Conservation (phyloP, 2,329 filamentous ascomycete species). For the Alternaria angustiovoidea region DNA sequence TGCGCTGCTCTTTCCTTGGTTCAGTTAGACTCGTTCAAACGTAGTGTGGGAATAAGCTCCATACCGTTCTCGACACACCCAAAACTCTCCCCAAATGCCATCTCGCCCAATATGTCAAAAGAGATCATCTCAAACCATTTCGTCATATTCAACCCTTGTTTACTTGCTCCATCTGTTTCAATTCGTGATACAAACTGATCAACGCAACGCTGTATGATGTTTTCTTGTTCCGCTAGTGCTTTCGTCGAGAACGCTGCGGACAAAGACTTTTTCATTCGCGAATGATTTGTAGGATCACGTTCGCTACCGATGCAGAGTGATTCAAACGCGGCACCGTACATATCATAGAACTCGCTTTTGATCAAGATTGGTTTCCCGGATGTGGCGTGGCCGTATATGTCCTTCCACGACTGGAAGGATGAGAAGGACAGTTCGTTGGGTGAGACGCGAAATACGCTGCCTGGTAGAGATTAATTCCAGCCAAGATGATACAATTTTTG, state of each 20-base stretch:
- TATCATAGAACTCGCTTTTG: constrained; percentile 2
- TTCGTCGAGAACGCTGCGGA: neutral
- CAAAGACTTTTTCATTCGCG: neutral
- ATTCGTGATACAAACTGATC: neutral
- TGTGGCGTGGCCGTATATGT: neutral
- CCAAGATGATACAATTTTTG: neutral
- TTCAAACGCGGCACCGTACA: constrained; percentile 1
- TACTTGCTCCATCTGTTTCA: neutral
- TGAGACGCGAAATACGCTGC: neutral
- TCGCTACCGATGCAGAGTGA: neutral
- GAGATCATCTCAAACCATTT: constrained; percentile 2
- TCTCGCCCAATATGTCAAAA: constrained; percentile 3
- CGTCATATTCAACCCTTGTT: neutral
- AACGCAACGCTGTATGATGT: neutral
- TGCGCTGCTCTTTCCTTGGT: neutral
- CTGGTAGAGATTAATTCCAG: neutral
- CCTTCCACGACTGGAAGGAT: neutral
- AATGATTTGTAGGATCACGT: neutral
- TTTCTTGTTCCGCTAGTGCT: neutral
- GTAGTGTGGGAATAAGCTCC: neutral
- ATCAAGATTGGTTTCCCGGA: neutral
- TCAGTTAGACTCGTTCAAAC: neutral
- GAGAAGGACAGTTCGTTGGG: constrained; percentile 6
- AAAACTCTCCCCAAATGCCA: constrained; percentile 6
- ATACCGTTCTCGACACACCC: neutral